These are phyloP conservation scores for Diversispora epigaea DNA, from an alignment of 192 early-diverging fungal genomes.

Conservation along the genomic window DNA sequence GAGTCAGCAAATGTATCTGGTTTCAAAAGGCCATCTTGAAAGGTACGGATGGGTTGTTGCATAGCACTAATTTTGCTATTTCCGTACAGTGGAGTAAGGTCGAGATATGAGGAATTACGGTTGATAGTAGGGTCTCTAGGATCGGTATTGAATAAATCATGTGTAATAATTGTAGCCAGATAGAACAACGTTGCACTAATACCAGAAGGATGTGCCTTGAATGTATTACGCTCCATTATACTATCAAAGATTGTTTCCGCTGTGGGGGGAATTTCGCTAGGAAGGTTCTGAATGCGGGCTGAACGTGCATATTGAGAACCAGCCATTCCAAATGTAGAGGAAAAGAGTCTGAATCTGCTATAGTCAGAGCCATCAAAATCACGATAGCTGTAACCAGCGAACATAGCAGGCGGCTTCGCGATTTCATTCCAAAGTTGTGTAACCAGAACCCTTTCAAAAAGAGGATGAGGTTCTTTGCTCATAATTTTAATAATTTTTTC, in stretches of 20 bases:
- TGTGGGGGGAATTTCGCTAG: background rate
- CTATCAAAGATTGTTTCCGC: background rate
- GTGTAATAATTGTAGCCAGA: conserved; percentile 47
- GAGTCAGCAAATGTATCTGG: conserved; percentile 10
- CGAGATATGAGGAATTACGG: conserved; percentile 45
- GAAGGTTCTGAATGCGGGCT: background rate
- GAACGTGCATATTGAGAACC: background rate
- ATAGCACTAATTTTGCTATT: background rate
- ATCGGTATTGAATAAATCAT: conserved; percentile 47
- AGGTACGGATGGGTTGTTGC: background rate
- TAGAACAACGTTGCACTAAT: conserved; percentile 45
- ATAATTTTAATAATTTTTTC: too few relatives aligned
- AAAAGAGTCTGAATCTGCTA: background rate
- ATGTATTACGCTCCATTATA: background rate
- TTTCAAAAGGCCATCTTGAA: background rate
- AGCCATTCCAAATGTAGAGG: background rate
- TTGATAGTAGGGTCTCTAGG: conserved; percentile 38
- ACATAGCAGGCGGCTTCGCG: background rate
- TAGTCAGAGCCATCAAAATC: background rate
- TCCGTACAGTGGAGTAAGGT: conserved; percentile 47
- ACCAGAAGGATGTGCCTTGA: conserved; percentile 33
- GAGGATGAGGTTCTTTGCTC: background rate
- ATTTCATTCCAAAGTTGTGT: background rate
- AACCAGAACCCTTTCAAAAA: background rate
- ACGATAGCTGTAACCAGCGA: background rate